Evolutionary conservation across 495 filamentous ascomycete genomes (phyloP).

Genomic region (Diplogelasinospora grovesii): DNA sequence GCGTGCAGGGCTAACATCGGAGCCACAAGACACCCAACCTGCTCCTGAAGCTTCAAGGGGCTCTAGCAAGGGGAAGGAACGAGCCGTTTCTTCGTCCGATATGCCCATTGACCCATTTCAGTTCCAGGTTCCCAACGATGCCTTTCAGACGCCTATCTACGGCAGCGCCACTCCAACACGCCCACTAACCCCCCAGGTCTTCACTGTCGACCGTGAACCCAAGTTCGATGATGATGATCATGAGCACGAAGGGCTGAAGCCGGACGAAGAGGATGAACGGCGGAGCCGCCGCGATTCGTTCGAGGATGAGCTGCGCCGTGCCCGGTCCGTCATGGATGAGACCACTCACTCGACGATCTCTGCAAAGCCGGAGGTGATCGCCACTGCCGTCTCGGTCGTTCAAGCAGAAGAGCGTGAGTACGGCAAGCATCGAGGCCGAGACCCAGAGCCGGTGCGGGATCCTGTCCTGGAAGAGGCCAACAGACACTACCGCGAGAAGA

Average conservation of each 20-base stretch:
- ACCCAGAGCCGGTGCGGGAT: constrained; percentile 30
- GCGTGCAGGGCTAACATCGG: constrained; percentile 4
- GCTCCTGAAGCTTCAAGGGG: neutral
- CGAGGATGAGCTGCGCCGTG: constrained; percentile 32
- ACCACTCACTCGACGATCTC: constrained; percentile 31
- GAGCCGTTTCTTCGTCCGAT: constrained; percentile 11
- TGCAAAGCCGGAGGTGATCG: constrained; percentile 28
- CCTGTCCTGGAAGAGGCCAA: constrained; percentile 44
- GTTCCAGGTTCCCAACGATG: constrained; percentile 43
- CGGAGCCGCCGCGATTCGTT: constrained; percentile 36
- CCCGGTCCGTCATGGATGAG: constrained; percentile 26
- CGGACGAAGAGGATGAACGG: constrained; percentile 18
- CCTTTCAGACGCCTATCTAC: constrained; percentile 35
- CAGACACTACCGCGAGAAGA: constrained; percentile 43
- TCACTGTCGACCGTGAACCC: constrained; percentile 42
- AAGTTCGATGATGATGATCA: constrained; percentile 28
- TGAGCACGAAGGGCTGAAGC: constrained; percentile 7
- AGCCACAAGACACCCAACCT: neutral
- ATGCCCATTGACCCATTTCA: constrained; percentile 42
- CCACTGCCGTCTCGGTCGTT: constrained; percentile 30
- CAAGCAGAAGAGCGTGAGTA: constrained; percentile 17
- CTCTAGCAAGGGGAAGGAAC: constrained; percentile 11
- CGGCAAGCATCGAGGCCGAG: constrained; percentile 11
- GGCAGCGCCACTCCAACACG: constrained; percentile 28
- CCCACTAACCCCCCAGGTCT: constrained; percentile 33